Evolutionary conservation across 441 rosid species (phyloP), one percentile per base, ranked within the genome.

Genomic region (Melastoma candidum): DNA sequence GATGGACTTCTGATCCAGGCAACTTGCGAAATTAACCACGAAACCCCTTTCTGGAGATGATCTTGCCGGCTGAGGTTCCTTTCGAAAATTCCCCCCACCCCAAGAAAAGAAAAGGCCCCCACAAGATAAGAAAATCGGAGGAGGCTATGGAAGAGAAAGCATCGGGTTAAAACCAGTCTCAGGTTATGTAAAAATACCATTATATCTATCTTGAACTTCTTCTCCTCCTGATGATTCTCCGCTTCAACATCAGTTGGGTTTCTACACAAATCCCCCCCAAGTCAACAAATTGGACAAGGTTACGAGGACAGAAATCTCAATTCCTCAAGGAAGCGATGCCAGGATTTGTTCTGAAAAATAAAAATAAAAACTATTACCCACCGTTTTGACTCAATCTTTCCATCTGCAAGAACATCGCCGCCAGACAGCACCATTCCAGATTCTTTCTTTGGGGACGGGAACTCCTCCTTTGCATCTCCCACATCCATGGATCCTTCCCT

Each of bases 61-160:
- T 76, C 85, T 79, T 48, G 66, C 73, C 48, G 93, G 90, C 45
- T 95, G 98, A 59, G 95, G 84, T 48, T 95, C 96, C 99, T 93
- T 67, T 29, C 58, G 61, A 29, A 17, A 17, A 17, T 17, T 17
- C 22, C 22, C 61, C 57, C 58, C 24, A 2, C 4, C 13, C 27
- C 26, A 27, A 4, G 26, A 13, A 53, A 25, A 3, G 45, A 9
- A 50, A 45, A 70, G 52, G 9, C 26, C 43, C 27, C 44, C 12
- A 11, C 56, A 47, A 53, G 14, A 45, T 12, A 57, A 49, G 26
- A 24, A 3, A 17, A n/a, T 4, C 27, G 32, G 45, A 27, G 0
- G 0, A 17, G 13, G 1, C 10, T 2, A 48, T 41, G 10, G 11
- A 12, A 46, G 12, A 44, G 32, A 10, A 11, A 2, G n/a, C 3